Evolutionary conservation across 202 grass and related monocot genomes (phyloP).

Genomic region (Cymbopogon flexuosus): DNA sequence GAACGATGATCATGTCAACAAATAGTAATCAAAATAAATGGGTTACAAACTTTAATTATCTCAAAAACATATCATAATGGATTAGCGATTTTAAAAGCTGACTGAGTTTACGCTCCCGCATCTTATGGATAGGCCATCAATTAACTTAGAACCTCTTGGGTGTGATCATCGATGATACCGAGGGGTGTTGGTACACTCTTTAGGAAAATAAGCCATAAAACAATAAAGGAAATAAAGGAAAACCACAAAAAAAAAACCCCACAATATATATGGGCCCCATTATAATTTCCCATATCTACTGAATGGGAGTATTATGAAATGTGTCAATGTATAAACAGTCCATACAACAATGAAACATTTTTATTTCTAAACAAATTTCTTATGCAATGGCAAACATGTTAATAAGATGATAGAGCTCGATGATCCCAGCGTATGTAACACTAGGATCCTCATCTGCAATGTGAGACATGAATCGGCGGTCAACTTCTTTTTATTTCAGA

Average conservation of each 20-base stretch:
- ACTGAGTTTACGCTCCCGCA: background rate
- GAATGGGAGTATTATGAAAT: background rate
- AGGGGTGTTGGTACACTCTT: background rate
- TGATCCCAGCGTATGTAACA: background rate
- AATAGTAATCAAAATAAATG: background rate
- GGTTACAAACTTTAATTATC: background rate
- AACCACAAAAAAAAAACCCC: background rate
- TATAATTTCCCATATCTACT: background rate
- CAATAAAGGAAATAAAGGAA: conserved; percentile 9
- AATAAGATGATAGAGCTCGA: background rate
- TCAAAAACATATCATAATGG: background rate
- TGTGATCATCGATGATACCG: background rate
- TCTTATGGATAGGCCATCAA: background rate
- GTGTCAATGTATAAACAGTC: background rate
- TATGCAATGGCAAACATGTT: background rate
- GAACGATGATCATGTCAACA: background rate
- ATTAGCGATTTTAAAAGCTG: background rate
- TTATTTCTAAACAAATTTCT: conserved; percentile 1
- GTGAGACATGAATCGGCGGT: conserved; percentile 2
- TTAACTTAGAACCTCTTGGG: background rate
- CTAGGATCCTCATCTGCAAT: conserved; percentile 14
- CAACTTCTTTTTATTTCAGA: background rate
- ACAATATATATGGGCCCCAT: background rate
- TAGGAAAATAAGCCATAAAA: background rate
- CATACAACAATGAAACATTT: conserved; percentile 1